phyloP scores from a whole-genome alignment of 2,329 filamentous ascomycete species.

The Xylariaceae sp. region DNA sequence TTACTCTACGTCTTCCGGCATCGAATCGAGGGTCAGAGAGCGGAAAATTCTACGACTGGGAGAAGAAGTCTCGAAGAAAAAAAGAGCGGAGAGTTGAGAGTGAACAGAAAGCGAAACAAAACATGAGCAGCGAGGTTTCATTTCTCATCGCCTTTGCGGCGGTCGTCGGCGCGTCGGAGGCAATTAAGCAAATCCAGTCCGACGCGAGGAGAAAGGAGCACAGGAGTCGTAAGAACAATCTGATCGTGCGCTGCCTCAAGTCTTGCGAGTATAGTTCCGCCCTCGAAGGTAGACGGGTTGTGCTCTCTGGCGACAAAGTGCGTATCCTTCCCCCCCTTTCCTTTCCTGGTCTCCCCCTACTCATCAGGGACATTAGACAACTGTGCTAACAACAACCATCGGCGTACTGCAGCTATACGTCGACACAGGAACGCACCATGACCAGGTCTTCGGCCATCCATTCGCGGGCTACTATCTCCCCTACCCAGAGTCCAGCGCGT shows the following conservation, averaged over 20 bases:
- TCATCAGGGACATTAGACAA: background rate
- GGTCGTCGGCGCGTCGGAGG: conserved; percentile 45
- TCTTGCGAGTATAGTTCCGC: conserved; percentile 41
- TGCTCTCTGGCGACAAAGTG: conserved; percentile 43
- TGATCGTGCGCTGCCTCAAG: conserved; percentile 45
- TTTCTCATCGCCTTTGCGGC: conserved; percentile 41
- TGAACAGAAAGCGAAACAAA: background rate
- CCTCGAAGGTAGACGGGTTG: conserved; percentile 44
- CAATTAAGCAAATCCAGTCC: conserved; percentile 45
- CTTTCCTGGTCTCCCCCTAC: background rate
- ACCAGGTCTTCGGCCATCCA: conserved; percentile 41
- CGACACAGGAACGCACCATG: conserved; percentile 39
- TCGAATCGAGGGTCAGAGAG: background rate
- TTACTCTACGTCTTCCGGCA: background rate
- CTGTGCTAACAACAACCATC: background rate
- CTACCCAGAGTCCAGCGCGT: conserved; percentile 46
- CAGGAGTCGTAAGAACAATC: conserved; percentile 45
- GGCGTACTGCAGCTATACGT: conserved; percentile 39
- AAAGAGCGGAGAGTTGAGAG: background rate
- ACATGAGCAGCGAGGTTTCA: conserved; percentile 29
- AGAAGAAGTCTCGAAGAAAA: conserved; percentile 1
- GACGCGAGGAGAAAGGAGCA: conserved; percentile 45
- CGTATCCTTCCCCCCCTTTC: background rate
- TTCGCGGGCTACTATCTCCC: conserved; percentile 55
- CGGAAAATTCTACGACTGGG: conserved; percentile 2